Evolutionary conservation across 768 basidiomycete species (phyloP).

Genomic region (Termitomyces sp.): DNA sequence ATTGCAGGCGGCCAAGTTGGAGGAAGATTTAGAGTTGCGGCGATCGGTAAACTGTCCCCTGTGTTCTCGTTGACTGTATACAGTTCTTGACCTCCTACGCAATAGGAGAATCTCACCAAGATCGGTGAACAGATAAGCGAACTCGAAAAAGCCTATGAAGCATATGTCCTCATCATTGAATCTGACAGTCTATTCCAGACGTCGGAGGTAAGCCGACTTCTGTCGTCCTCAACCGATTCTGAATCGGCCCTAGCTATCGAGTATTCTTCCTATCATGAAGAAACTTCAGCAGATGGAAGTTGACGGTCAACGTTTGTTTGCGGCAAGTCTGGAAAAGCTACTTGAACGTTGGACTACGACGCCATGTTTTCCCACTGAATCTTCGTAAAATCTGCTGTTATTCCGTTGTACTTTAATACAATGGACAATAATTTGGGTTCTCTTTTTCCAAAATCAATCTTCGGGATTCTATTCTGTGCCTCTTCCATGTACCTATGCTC

Average conservation of each 20-base stretch:
- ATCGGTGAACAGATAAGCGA: conserved; percentile 12
- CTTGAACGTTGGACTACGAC: conserved; percentile 14
- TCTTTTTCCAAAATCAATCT: neutral
- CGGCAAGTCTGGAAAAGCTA: conserved; percentile 12
- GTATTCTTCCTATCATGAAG: conserved; percentile 16
- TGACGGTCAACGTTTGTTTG: conserved; percentile 17
- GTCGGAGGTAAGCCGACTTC: neutral
- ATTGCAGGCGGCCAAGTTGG: neutral
- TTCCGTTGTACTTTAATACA: neutral
- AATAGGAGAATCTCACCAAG: neutral
- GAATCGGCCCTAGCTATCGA: conserved; percentile 19
- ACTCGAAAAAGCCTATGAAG: conserved; percentile 14
- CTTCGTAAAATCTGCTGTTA: neutral
- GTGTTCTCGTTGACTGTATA: neutral
- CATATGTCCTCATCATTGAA: conserved; percentile 11
- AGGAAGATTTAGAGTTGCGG: neutral
- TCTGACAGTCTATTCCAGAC: conserved; percentile 6
- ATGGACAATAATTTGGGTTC: neutral
- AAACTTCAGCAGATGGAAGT: conserved; percentile 14
- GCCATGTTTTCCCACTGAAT: conserved; percentile 13
- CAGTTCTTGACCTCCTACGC: neutral
- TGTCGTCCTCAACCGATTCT: neutral
- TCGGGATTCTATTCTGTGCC: neutral
- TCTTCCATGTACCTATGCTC: too few species aligned
- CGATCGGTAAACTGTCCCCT: neutral